Percentiles rank a stretch among this genome's conserved stretches.
Conservation (phyloP, 352 stramenopile genomes). For the Pythium utonaiense region DNA sequence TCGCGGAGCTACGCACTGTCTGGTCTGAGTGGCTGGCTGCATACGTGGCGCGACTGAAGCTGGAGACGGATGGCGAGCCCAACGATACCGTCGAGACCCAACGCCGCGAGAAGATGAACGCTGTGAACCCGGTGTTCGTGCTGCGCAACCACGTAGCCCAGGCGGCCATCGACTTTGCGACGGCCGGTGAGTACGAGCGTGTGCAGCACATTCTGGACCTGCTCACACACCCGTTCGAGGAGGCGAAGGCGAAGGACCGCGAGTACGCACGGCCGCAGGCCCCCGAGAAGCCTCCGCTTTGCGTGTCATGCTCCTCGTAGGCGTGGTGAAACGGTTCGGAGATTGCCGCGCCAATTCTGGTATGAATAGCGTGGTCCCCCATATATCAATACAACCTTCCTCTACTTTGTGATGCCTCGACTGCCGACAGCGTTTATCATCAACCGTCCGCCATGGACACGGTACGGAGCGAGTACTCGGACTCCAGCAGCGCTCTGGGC, state of each 20-base stretch:
- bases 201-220: constrained; percentile 75
- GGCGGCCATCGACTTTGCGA: constrained; percentile 77
- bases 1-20: constrained; percentile 34
- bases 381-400: constrained; percentile 20
- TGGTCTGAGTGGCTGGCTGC: constrained; percentile 61
- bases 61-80: constrained; percentile 34
- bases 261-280: constrained; percentile 52
- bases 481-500: constrained; percentile 25
- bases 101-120: constrained; percentile 47
- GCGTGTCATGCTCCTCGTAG: constrained; percentile 85
- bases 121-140: constrained; percentile 80
- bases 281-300: constrained; percentile 42
- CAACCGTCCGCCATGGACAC: constrained; percentile 24
- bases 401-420: too few species aligned
- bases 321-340: not conserved
- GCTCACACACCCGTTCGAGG: constrained; percentile 66
- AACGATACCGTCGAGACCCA: constrained; percentile 33
- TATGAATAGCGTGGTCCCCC: not conserved
- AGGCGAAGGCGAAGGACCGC: constrained; percentile 36
- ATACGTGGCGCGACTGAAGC: constrained; percentile 45
- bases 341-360: not conserved
- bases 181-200: constrained; percentile 55
- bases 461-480: constrained; percentile 46
- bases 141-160: constrained; percentile 90
- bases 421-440: too few species aligned